phyloP scores from a whole-genome alignment of 2,329 filamentous ascomycete genomes.

The Ophiostoma piceae region DNA sequence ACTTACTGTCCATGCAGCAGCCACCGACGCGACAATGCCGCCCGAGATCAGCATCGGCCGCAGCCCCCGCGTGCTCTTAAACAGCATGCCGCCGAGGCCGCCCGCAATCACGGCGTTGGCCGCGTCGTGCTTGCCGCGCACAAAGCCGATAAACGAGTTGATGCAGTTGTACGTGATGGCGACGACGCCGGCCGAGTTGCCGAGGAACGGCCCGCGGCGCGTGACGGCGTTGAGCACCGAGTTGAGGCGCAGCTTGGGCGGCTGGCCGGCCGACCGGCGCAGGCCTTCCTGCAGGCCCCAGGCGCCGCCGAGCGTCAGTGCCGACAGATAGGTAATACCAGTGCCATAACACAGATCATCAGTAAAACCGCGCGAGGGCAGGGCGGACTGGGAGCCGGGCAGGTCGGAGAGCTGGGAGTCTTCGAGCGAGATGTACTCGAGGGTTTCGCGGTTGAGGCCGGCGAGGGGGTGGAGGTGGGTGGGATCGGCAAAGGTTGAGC shows the following conservation, averaged over 20 bases:
- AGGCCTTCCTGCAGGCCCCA: constrained; percentile 93
- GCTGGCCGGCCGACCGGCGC: constrained; percentile 66
- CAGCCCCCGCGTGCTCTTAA: constrained; percentile 89
- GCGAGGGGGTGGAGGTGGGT: constrained; percentile 87
- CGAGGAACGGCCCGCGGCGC: constrained; percentile 84
- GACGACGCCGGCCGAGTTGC: constrained; percentile 92
- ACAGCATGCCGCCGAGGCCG: constrained; percentile 82
- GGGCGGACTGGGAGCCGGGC: constrained; percentile 76
- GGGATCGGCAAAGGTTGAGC: constrained; percentile 74
- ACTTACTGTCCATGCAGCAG: constrained; percentile 86
- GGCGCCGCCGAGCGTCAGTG: constrained; percentile 74
- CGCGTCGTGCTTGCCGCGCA: constrained; percentile 80
- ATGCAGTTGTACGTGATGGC: constrained; percentile 94
- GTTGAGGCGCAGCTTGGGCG: constrained; percentile 89
- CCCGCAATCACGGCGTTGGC: constrained; percentile 85
- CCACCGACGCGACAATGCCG: constrained; percentile 78
- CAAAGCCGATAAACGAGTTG: constrained; percentile 75
- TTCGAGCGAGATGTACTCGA: constrained; percentile 93
- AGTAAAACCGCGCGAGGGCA: constrained; percentile 94
- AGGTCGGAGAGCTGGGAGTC: constrained; percentile 83
- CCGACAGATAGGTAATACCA: constrained; percentile 87
- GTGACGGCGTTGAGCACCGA: constrained; percentile 92
- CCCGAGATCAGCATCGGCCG: constrained; percentile 93
- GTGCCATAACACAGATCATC: constrained; percentile 98
- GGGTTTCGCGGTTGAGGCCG: constrained; percentile 82